Base-by-base conservation (phyloP, 768 basidiomycete genomes). In the Agrocybe chaxingu region DNA sequence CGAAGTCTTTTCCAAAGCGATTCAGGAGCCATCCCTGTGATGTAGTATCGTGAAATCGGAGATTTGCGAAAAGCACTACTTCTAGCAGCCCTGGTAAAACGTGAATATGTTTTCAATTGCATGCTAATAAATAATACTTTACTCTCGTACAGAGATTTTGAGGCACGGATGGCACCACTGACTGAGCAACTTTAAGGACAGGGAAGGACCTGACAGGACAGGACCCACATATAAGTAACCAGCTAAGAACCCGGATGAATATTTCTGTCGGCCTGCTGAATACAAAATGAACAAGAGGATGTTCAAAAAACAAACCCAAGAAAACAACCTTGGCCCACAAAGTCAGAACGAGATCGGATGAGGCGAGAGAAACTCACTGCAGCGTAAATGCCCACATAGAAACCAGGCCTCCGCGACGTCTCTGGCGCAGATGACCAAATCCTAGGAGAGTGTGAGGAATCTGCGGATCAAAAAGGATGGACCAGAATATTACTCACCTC, bases 21-120 rank as follows among this genome's bases (percentile, higher is more conserved):
- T 92, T 90, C 31, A 92, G 67, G 10, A 89, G 69, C 2, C 92
- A 82, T 4, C 94, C 94, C 34, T 91, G 81, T 45, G 87, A 90
- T 2, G 91, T 81, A 0, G 93, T 97, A 61, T 97, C 94, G 58
- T 96, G 94, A 76, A 97, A 96, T 37, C 93, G 81, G 50, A 96
- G 85, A 41, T 91, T 82, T 5, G 93, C 90, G 60, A 94, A 94
- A 1, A 97, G 71, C 2, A 96, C 85, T 0, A 84, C 66, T 61
- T 95, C 87, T 24, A 95, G 70, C 35, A 95, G 75, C 33, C 74
- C 91, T 80, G 3, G 24, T 24, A 24, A 24, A 24, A 24, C 24
- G 24, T 24, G 24, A 24, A 24, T 24, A 24, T 24, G 5, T 24
- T 24, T 24, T 5, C 88, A 50, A 92, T 82, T 12, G 85, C 82